Percentiles rank a stretch among this genome's conserved stretches.
Conservation (phyloP, 1,284 basidiomycete genomes). For the Austroboletus sp. region DNA sequence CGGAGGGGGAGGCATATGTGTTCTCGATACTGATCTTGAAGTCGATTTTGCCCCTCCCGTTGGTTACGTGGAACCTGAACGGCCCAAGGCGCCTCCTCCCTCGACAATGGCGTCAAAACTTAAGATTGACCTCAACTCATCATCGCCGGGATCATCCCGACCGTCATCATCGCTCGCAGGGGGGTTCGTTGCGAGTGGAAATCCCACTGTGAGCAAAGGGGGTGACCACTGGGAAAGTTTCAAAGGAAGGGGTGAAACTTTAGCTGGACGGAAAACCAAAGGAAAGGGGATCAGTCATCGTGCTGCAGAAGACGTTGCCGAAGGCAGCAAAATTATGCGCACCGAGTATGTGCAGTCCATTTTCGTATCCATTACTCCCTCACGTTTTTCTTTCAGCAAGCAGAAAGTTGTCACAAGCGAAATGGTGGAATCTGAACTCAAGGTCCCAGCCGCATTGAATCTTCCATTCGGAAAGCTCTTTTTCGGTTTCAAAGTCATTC, state of each 20-base stretch:
- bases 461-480: conserved; percentile 91
- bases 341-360: conserved; percentile 62
- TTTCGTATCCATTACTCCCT: conserved; percentile 5
- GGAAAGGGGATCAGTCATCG: conserved; percentile 84
- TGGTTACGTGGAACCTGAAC: conserved; percentile 85
- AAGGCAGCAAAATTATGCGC: conserved; percentile 79
- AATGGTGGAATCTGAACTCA: conserved; percentile 65
- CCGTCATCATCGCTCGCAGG: conserved; percentile 70
- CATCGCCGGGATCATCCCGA: conserved; percentile 74
- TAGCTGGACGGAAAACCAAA: conserved; percentile 83
- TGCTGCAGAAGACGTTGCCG: conserved; percentile 72
- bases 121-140: conserved; percentile 84
- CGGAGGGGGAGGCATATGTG: conserved; percentile 81
- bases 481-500: conserved; percentile 80
- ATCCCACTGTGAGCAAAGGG: conserved; percentile 56
- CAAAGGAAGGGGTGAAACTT: conserved; percentile 85
- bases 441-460: conserved; percentile 85
- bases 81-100: conserved; percentile 73
- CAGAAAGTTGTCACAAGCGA: conserved; percentile 82
- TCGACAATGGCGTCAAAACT: conserved; percentile 96
- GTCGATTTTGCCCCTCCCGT: conserved; percentile 76
- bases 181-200: conserved; percentile 51
- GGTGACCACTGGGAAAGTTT: conserved; percentile 87
- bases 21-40: conserved; percentile 94
- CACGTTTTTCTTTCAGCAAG: conserved; percentile 47